These are phyloP conservation scores for Huntiella omanensis DNA, from an alignment of 2,329 filamentous ascomycete genomes.

Conservation along the genomic window DNA sequence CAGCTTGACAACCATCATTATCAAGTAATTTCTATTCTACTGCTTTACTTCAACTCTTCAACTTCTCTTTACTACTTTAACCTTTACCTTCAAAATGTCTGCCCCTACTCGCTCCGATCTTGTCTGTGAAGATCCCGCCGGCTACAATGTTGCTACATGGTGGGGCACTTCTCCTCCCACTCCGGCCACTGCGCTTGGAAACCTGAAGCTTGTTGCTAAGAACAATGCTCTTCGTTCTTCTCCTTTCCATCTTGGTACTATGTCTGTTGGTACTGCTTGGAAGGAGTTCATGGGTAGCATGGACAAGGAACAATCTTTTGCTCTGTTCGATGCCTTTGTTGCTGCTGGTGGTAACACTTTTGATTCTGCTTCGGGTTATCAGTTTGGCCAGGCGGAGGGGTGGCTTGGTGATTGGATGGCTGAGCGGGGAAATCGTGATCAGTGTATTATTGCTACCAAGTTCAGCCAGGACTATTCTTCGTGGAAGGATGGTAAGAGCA, in stretches of 20 bases:
- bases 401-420: constrained; percentile 41
- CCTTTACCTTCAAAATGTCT: too few relatives aligned
- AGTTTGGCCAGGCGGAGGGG: constrained; percentile 35
- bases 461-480: constrained; percentile 30
- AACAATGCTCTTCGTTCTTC: constrained; percentile 32
- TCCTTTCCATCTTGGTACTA: constrained; percentile 23
- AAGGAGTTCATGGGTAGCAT: constrained; percentile 29
- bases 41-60: too few relatives aligned
- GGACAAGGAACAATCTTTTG: constrained; percentile 33
- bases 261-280: constrained; percentile 32
- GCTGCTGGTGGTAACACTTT: constrained; percentile 47
- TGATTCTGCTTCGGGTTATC: constrained; percentile 42
- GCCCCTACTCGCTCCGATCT: too few relatives aligned
- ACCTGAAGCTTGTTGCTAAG: constrained; percentile 31
- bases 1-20: too few relatives aligned
- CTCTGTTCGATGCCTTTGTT: constrained; percentile 37
- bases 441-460: constrained; percentile 36
- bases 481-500: constrained; percentile 20
- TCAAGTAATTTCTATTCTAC: too few relatives aligned
- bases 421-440: constrained; percentile 29
- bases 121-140: too few relatives aligned
- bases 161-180: constrained; percentile 17
- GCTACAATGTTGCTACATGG: too few relatives aligned
- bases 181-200: constrained; percentile 29
- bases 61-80: too few relatives aligned